Percentiles rank a stretch among this genome's conserved stretches.
Evolutionary conservation across 306 rosid species (phyloP).

Genomic region (Cicer cuneatum): DNA sequence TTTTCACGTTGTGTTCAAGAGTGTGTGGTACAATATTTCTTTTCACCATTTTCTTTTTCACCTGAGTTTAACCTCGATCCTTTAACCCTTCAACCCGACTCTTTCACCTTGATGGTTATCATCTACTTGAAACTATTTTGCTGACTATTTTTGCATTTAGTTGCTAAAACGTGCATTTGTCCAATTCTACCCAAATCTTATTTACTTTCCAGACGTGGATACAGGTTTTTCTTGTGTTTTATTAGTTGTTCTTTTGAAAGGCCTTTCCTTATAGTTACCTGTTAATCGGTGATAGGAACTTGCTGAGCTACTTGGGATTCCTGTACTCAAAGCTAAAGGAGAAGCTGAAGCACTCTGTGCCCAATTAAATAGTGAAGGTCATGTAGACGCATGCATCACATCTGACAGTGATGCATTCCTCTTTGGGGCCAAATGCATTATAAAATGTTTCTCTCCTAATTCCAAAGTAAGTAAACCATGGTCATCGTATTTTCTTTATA

Average conservation of each 20-base stretch:
- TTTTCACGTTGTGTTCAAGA: constrained; percentile 73
- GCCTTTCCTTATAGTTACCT: constrained; percentile 39
- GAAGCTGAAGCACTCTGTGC: constrained; percentile 96
- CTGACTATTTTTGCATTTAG: constrained; percentile 17
- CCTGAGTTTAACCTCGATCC: no score
- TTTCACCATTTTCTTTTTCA: no score
- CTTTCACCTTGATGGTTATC: constrained; percentile 34
- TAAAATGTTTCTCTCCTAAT: constrained; percentile 68
- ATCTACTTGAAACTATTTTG: constrained; percentile 16
- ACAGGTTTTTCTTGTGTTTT: constrained; percentile 28
- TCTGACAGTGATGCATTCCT: constrained; percentile 91
- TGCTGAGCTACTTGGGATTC: constrained; percentile 84
- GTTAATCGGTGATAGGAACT: constrained; percentile 66
- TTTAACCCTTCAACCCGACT: no score
- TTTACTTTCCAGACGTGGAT: constrained; percentile 24
- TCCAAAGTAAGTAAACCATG: constrained; percentile 60
- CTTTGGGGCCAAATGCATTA: constrained; percentile 78
- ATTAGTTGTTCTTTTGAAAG: constrained; percentile 40
- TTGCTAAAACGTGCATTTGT: constrained; percentile 31
- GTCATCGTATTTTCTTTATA: constrained; percentile 1
- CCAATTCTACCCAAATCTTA: constrained; percentile 2
- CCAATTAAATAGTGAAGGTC: constrained; percentile 75
- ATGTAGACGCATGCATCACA: constrained; percentile 89
- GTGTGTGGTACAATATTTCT: constrained; percentile 71
- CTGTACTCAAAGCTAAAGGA: constrained; percentile 85